Conservation (phyloP, 169 alveolate genomes). For the Eimeria maxima region DNA sequence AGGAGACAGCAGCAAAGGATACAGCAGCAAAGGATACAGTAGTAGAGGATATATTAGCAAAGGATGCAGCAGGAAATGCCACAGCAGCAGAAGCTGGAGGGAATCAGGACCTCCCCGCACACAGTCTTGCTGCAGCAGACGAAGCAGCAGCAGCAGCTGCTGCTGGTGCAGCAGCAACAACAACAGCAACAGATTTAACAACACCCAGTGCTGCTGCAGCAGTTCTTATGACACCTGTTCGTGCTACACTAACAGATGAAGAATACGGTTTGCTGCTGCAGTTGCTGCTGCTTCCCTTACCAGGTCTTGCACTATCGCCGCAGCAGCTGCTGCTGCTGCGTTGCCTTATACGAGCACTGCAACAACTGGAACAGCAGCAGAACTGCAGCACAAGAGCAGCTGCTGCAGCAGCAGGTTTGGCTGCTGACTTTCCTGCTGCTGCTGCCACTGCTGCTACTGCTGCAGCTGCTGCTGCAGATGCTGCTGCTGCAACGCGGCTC, state of each 20-base stretch:
- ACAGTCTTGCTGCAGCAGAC: background rate
- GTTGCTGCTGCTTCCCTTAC: conserved; percentile 55
- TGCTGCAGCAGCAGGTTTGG: conserved; percentile 40
- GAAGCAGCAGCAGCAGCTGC: background rate
- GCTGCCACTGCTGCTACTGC: conserved; percentile 74
- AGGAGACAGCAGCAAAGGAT: background rate
- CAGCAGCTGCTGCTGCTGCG: conserved; percentile 74
- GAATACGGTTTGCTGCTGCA: conserved; percentile 59
- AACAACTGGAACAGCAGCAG: conserved; percentile 47
- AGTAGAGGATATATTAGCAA: background rate
- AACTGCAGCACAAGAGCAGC: background rate
- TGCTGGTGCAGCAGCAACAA: background rate
- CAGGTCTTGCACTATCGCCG: conserved; percentile 74
- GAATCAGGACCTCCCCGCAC: too few species aligned
- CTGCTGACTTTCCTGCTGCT: conserved; percentile 77
- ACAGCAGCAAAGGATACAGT: background rate
- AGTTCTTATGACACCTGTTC: background rate
- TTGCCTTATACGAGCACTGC: conserved; percentile 61
- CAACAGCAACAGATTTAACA: background rate
- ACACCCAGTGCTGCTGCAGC: conserved; percentile 5
- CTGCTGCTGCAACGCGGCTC: too few species aligned
- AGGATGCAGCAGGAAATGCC: too few species aligned
- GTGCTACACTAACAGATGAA: background rate
- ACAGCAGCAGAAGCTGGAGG: background rate
- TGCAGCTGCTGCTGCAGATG: too few species aligned